These are phyloP conservation scores for Mycosphaerella arachidis DNA, from an alignment of 2,329 filamentous ascomycete species.

Conservation along the genomic window DNA sequence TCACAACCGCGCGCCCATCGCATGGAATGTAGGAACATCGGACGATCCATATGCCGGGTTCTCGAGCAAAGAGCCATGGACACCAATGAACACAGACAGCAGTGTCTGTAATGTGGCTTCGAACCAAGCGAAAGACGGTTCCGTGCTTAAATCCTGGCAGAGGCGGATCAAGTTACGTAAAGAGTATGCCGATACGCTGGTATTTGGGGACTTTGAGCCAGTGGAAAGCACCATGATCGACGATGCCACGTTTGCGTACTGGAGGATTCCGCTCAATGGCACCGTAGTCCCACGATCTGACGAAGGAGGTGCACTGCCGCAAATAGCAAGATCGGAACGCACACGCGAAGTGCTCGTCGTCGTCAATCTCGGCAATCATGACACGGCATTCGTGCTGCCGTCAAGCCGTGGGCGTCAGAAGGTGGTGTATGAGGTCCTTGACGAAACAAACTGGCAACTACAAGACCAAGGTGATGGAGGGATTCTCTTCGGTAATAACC, in stretches of 20 bases:
- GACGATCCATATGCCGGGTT: conserved; percentile 55
- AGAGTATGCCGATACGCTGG: conserved; percentile 9
- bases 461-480: neutral
- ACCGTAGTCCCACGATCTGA: neutral
- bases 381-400: neutral
- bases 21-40: conserved; percentile 6
- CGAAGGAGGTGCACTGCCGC: neutral
- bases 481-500: neutral
- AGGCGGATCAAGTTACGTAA: conserved; percentile 15
- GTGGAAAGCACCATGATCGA: conserved; percentile 8
- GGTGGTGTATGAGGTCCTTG: neutral
- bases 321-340: neutral
- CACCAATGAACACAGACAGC: conserved; percentile 21
- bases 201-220: conserved; percentile 18
- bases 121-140: conserved; percentile 7
- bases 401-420: no score
- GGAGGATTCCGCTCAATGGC: conserved; percentile 7
- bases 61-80: conserved; percentile 31
- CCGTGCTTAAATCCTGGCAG: conserved; percentile 19
- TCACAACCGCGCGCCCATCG: conserved; percentile 53
- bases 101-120: conserved; percentile 14
- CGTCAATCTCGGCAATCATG: conserved; percentile 14
- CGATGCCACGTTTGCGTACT: conserved; percentile 18
- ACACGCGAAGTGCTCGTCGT: conserved; percentile 16
- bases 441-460: neutral